phyloP scores from a whole-genome alignment of 805 yeast genomes.

The Kazachstania taianensis region DNA sequence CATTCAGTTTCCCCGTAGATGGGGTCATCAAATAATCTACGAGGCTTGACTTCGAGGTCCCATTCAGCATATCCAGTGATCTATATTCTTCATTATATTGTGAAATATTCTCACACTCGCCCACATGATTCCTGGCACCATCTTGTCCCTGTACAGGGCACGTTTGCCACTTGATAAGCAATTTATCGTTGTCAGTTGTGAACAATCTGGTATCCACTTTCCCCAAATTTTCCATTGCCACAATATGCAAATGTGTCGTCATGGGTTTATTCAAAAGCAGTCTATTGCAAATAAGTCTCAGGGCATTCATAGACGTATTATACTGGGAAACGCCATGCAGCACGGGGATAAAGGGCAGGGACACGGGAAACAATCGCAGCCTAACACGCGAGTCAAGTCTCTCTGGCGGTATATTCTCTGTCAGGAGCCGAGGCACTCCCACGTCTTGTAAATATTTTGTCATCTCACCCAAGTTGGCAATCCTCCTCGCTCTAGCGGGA shows the following conservation, averaged over 20 bases:
- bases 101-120: not conserved
- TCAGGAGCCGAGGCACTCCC: conserved; percentile 43
- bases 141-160: too few relatives aligned
- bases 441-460: conserved; percentile 36
- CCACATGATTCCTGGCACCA: not conserved
- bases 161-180: conserved; percentile 23
- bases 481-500: conserved; percentile 4
- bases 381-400: conserved; percentile 38
- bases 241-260: conserved; percentile 41
- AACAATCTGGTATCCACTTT: conserved; percentile 3
- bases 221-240: conserved; percentile 22
- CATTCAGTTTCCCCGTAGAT: too few relatives aligned
- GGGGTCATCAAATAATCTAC: not conserved
- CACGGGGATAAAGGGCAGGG: conserved; percentile 41
- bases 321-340: conserved; percentile 48
- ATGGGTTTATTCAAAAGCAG: conserved; percentile 40
- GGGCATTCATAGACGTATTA: conserved; percentile 44
- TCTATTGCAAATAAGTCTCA: conserved; percentile 44
- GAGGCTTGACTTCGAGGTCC: too few relatives aligned
- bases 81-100: not conserved
- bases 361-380: conserved; percentile 48
- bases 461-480: conserved; percentile 39
- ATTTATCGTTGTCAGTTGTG: conserved; percentile 16
- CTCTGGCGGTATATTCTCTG: conserved; percentile 35
- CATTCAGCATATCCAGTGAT: too few relatives aligned